These are phyloP conservation scores for Strigomonas galati DNA, from an alignment of 208 protist genomes.

Conservation along the genomic window DNA sequence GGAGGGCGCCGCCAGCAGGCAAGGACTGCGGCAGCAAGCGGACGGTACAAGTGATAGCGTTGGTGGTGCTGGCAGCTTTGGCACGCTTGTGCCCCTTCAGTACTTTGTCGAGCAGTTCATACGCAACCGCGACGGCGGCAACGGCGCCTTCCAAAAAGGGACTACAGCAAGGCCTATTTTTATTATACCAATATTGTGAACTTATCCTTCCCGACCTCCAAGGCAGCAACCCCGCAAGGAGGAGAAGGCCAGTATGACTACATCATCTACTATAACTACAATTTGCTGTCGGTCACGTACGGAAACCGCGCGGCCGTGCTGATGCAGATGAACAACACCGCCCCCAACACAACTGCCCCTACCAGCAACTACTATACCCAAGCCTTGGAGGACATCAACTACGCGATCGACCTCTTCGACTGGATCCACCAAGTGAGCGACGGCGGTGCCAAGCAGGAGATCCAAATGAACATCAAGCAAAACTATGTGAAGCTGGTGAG, in stretches of 20 bases:
- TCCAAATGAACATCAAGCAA: constrained; percentile 15
- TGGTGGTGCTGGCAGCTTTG: background rate
- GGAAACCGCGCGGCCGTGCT: constrained; percentile 81
- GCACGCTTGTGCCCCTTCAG: constrained; percentile 29
- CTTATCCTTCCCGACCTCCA: constrained; percentile 14
- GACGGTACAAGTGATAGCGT: background rate
- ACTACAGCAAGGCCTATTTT: constrained; percentile 28
- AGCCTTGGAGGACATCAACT: constrained; percentile 37
- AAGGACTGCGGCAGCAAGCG: background rate
- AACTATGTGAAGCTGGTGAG: constrained; percentile 11
- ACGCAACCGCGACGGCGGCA: constrained; percentile 62
- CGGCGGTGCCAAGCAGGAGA: constrained; percentile 34
- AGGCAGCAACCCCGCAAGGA: constrained; percentile 67
- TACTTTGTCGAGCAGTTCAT: constrained; percentile 54
- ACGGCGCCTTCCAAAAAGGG: constrained; percentile 49
- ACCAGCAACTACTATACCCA: constrained; percentile 24
- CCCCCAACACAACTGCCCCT: constrained; percentile 41
- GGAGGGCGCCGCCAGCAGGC: background rate
- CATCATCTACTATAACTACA: constrained; percentile 13
- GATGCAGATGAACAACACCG: constrained; percentile 43
- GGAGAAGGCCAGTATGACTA: constrained; percentile 54
- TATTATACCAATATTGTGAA: constrained; percentile 6
- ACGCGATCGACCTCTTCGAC: constrained; percentile 40
- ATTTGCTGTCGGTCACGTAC: constrained; percentile 57
- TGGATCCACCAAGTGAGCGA: constrained; percentile 59